These are phyloP conservation scores for Rhodocollybia butyracea DNA, from an alignment of 768 basidiomycete species.

Conservation along the genomic window DNA sequence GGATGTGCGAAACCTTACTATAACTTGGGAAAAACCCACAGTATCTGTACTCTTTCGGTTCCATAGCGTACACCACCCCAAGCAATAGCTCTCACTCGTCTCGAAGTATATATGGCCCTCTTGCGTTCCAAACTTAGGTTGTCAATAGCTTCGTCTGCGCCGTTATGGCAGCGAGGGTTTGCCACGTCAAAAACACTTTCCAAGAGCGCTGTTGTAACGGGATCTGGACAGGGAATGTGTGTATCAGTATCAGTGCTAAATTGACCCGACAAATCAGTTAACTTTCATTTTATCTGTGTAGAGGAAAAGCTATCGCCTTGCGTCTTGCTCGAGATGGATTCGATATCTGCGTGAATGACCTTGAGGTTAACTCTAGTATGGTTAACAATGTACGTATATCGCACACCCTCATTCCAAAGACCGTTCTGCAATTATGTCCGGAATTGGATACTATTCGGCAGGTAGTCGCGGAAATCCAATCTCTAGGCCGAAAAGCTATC, in stretches of 20 bases:
- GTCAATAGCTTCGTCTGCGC: too few species aligned
- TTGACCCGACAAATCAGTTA: neutral
- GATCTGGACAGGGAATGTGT: constrained; percentile 9
- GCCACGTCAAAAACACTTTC: neutral
- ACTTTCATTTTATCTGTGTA: constrained; percentile 11
- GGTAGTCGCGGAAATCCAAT: constrained; percentile 7
- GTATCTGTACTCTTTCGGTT: too few species aligned
- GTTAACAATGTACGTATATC: constrained; percentile 11
- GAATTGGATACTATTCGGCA: neutral
- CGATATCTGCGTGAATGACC: constrained; percentile 31
- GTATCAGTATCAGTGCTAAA: too few species aligned
- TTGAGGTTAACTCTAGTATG: constrained; percentile 13
- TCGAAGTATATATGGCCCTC: too few species aligned
- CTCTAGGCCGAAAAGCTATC: neutral
- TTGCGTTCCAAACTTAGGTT: too few species aligned
- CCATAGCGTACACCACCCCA: too few species aligned
- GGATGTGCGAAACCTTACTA: too few species aligned
- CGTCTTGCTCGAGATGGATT: constrained; percentile 31
- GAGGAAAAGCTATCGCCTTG: constrained; percentile 30
- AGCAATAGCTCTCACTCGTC: too few species aligned
- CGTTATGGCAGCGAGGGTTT: neutral
- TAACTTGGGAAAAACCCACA: too few species aligned
- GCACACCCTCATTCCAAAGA: too few species aligned
- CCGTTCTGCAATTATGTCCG: neutral
- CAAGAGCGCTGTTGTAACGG: constrained; percentile 7